Base-by-base conservation (phyloP, 495 filamentous ascomycete genomes). In the Xylaria venustula region DNA sequence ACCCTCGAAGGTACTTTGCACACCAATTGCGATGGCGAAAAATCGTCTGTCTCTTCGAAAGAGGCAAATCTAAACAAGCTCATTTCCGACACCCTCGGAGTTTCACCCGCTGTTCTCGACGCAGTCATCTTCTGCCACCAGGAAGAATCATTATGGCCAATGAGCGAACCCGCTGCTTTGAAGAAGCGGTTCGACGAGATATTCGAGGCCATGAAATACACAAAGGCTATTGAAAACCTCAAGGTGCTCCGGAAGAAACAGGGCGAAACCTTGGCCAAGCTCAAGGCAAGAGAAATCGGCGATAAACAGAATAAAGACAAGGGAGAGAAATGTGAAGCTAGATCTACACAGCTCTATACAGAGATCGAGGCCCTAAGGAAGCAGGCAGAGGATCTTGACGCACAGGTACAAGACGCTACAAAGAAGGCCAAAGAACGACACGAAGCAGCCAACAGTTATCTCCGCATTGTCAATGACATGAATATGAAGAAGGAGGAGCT, bases 121-220 rank as follows among this genome's bases (percentile, higher is more conserved):
- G 88, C 85, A 47, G 94, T 98, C 68, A 97, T 98, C 64, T 98
- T 98, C 75, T 98, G 94, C 71, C 94, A 98, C 71, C 94, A 98
- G 66, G 94, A 98, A 64, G 94, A 98, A 60, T 97, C 93, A 55
- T 72, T 98, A 46, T 98, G 94, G 94, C 94, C 94, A 12, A 92
- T 98, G 89, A 96, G 92, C 66, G 91, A 95, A 67, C 91, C 93
- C 0, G 72, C 79, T 0, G 83, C 83, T 3, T 78, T 98, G 23
- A 98, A 98, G 75, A 93, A 94, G 75, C 86, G 84, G 37, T 98
- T 98, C 56, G 94, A 98, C 68, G 92, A 97, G 67, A 98, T 98
- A 22, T 98, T 98, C 67, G 95, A 98, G 73, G 94, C 94, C 7
- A 76, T 89, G 75, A 96, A 95, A 69, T 98, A 97, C 76, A 96